Base-by-base conservation (phyloP, 1,139 yeast species). In the Williopsis jadinii region DNA sequence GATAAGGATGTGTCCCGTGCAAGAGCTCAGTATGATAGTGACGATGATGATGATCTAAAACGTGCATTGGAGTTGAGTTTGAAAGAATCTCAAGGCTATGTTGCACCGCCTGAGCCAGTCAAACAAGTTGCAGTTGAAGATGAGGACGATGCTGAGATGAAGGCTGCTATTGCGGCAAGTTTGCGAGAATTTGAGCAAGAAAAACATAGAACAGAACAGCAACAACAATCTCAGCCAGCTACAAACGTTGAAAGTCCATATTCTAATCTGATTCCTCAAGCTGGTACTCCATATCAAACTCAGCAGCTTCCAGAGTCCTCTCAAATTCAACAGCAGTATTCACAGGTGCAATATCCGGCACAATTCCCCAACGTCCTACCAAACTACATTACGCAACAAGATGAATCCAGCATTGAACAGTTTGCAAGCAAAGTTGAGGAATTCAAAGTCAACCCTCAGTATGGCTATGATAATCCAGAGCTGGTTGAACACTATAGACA, bases 81-180 rank as follows among this genome's bases (percentile, higher is more conserved):
- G 41, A 73, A 71, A 49, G 95, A 85, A 36, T 54, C 70, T 3
- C 60, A 62, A 41, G 52, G 53, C 1, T 45, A 43, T 28, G 48
- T 48, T 6, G 60, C 56, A 33, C 60, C 61, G 1, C 45, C 44
- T 5, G 41, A 43, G n/a, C 50, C 43, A 11, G 39, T 38, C 19
- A 40, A 31, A 34, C 14, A 13, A 6, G 39, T 34, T 12, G 30
- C 8, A 28, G 8, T 11, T 28, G 30, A 11, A 11, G 85, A 79
- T 2, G 94, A 83, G 9, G 86, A 84, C 28, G 97, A 92, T 51
- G 94, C 83, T 30, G 96, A 87, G 35, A 74, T 92, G 80, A 84
- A 80, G 58, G 95, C 94, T 1, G 98, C 97, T 0, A 88, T 92
- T 46, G 95, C 85, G n/a, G 97, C 95, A 1, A 85, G 95, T 62